Base-by-base conservation (phyloP, 768 basidiomycete genomes). In the Mycena olivaceomarginata region DNA sequence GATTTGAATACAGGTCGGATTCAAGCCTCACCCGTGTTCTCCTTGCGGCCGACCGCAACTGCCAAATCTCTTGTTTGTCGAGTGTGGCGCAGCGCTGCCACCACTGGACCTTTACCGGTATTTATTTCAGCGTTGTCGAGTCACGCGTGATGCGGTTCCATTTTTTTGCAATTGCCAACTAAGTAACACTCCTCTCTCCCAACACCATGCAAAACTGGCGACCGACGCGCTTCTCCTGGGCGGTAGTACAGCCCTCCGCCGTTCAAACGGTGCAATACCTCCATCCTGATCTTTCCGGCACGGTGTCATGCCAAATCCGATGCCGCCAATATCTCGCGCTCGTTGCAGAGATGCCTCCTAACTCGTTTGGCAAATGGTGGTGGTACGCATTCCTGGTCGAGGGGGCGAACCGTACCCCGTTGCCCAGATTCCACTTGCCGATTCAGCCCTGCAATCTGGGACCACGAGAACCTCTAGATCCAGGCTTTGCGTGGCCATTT, bases 391-490 rank as follows among this genome's bases (percentile, higher is more conserved):
- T 64, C 41, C 18, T 51, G 10, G 70, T 71, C 4, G 31, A 71
- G 22, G 60, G 62, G 13, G 48, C 62, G 7, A 51, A 6, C 37
- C 25, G 11, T 4, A 22, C 16, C 10, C 60, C 74, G 2, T 20
- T 75, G 0, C 74, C 67, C 11, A 25, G 43, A 2, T 45, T 67
- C 0, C 64, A 63, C 56, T 39, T 69, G 5, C 67, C 74, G 22
- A 75, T 75, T 13, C 15, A 22, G n/a, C 74, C 74, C 12, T 75
- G 74, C 16, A n/a, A 15, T 9, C 11, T 69, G 5, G 74, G 74
- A 9, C 13, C 67, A 1, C 74, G 67, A 41, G 48, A 62, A 12
- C 60, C 74, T 6, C 60, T 75, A 8, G 8, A 20, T 10, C 74
- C 74, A 0, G 74, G 59, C 48, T 63, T 75, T 13, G 48, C 63